phyloP scores from a whole-genome alignment of 805 yeast species.

The Suhomyces sp. region DNA sequence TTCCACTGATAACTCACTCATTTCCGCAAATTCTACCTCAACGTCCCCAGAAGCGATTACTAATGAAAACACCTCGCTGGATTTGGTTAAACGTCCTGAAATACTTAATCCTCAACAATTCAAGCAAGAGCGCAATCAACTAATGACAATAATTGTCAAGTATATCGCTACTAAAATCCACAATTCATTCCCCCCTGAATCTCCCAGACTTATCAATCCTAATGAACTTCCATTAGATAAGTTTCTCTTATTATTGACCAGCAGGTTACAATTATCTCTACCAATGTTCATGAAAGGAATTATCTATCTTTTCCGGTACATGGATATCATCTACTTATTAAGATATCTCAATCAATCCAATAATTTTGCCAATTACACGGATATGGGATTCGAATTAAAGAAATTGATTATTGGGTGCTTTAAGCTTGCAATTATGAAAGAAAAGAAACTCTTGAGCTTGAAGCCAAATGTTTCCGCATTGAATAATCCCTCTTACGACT shows the following conservation, averaged over 20 bases:
- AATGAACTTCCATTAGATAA: conserved; percentile 40
- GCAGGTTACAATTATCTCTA: conserved; percentile 36
- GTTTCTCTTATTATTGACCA: conserved; percentile 36
- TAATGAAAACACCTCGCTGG: not conserved
- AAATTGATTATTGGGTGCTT: conserved; percentile 44
- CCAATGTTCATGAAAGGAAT: conserved; percentile 40
- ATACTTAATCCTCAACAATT: conserved; percentile 19
- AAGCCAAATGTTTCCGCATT: not conserved
- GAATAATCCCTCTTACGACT: conserved; percentile 4
- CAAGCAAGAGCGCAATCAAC: conserved; percentile 32
- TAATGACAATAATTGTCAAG: conserved; percentile 44
- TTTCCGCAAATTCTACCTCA: no score
- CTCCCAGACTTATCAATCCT: conserved; percentile 21
- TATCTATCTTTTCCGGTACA: conserved; percentile 44
- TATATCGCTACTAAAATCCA: conserved; percentile 44
- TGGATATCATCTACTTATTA: conserved; percentile 46
- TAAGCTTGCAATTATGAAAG: conserved; percentile 37
- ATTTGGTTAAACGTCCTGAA: not conserved
- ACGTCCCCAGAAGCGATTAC: conserved; percentile 2
- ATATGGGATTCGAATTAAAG: conserved; percentile 43
- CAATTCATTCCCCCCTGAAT: conserved; percentile 44
- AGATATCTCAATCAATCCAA: conserved; percentile 46
- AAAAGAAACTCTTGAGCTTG: conserved; percentile 13
- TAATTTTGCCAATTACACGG: conserved; percentile 42
- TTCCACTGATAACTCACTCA: no score